A percentile compares a stretch with the other conserved stretches of the same genome.
Evolutionary conservation across 768 basidiomycete species (phyloP).

Genomic region (Chiua virens): DNA sequence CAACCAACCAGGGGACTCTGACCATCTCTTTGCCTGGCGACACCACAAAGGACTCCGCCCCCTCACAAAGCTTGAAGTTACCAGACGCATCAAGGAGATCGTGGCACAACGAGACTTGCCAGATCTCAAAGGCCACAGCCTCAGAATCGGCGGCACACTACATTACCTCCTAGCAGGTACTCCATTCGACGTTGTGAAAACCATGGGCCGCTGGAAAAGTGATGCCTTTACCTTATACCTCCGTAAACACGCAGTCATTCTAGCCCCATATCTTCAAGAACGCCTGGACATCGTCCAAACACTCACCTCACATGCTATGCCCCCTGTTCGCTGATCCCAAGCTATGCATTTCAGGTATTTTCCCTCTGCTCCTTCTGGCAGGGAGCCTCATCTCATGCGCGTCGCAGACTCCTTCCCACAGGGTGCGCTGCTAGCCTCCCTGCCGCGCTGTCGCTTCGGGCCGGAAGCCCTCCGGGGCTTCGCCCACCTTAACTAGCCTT

Average conservation of each 20-base stretch:
- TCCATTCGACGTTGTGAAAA: slow-evolving; percentile 33
- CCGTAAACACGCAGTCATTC: slow-evolving; percentile 27
- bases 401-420: no score
- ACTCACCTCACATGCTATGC: no score
- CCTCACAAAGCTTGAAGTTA: not conserved
- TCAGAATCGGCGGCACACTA: slow-evolving; percentile 30
- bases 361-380: no score
- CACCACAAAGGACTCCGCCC: not conserved
- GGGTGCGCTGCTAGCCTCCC: no score
- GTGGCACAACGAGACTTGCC: not conserved
- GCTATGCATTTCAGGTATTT: no score
- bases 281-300: not conserved
- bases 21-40: slow-evolving; percentile 2
- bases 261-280: slow-evolving; percentile 27
- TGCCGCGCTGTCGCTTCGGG: no score
- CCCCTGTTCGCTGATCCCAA: no score
- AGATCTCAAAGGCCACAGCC: slow-evolving; percentile 22
- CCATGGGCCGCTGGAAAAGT: slow-evolving; percentile 35
- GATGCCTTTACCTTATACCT: slow-evolving; percentile 34
- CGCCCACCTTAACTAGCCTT: no score
- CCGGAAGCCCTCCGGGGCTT: no score
- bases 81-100: not conserved
- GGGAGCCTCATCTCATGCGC: no score
- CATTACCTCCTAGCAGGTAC: slow-evolving; percentile 27
- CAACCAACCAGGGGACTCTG: no score